Base-by-base conservation (phyloP, 1,139 yeast genomes). In the Taiozyma onychis region DNA sequence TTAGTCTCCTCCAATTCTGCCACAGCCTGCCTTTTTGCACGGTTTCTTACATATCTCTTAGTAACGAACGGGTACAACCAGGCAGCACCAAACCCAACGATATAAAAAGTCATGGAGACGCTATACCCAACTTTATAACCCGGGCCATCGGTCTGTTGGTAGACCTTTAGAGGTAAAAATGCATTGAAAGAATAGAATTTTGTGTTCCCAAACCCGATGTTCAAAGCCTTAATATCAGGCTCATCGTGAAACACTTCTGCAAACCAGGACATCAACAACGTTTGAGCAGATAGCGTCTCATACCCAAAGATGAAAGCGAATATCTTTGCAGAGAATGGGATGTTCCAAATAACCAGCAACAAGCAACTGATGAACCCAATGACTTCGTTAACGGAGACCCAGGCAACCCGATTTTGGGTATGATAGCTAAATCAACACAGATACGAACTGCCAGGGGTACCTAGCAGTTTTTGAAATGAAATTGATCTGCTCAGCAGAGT, bases 391-490 rank as follows among this genome's bases (percentile, higher is more conserved):
- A 41, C 18, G 1, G 44, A 6, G 8, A 52, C 39, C 22, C 39
- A 43, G 1, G 42, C 18, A 3, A 37, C 21, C 32, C 55, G 44
- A 21, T 45, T 51, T 2, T 41, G 37, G 13, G 45, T 43, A 26
- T 47, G 47, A 41, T 54, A 52, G 22, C 48, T 41, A 2, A 1
- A 51, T 8, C 13, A 52, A 34, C 37, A 37, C 37, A 1, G 44
- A 18, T 2, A 52, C 22, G 30, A 54, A 49, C 7, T 39, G 42
- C 44, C 44, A 45, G 8, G 45, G 54, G 39, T 44, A 10, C 1
- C 44, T 66, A 22, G 56, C 58, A 24, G 65, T n/a, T n/a, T n/a
- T 61, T 21, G 66, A 65, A 28, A 28, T 56, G n/a, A 55, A 57
- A 54, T 62, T 61, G 45, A 62, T 58, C 47, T 64, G 64, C 32